phyloP scores from a whole-genome alignment of 768 basidiomycete genomes.

The button mushroom (Agaricus bisporus) region DNA sequence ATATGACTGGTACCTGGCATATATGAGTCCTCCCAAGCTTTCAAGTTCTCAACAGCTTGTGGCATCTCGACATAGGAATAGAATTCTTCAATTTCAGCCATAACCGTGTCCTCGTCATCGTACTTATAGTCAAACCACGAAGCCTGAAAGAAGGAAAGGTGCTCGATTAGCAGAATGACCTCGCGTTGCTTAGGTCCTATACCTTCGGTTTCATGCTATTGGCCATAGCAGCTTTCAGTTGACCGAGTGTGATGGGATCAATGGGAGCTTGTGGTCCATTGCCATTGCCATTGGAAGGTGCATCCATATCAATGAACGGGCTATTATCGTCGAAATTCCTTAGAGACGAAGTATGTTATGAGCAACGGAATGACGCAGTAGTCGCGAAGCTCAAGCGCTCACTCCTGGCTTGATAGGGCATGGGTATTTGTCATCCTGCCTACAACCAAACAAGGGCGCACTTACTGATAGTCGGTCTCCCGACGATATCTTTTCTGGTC shows the following conservation, averaged over 20 bases:
- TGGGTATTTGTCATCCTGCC: constrained; percentile 1
- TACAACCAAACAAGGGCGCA: constrained; percentile 3
- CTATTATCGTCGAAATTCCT: constrained; percentile 6
- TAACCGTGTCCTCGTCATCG: constrained; percentile 92
- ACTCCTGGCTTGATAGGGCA: constrained; percentile 2
- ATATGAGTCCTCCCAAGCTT: constrained; percentile 84
- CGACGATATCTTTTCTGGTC: constrained; percentile 2
- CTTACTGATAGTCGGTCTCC: constrained; percentile 4
- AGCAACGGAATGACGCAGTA: not conserved
- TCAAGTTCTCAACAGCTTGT: constrained; percentile 81
- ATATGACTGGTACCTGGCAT: constrained; percentile 46
- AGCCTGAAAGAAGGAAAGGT: constrained; percentile 45
- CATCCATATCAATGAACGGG: constrained; percentile 10
- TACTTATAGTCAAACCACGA: constrained; percentile 88
- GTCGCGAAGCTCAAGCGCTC: not conserved
- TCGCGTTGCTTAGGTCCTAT: constrained; percentile 15
- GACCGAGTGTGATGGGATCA: constrained; percentile 77
- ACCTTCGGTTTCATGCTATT: constrained; percentile 74
- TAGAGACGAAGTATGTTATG: not conserved
- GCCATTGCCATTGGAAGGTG: constrained; percentile 10
- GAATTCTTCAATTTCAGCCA: constrained; percentile 97
- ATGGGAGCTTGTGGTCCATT: constrained; percentile 33
- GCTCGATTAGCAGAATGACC: not conserved
- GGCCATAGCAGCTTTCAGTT: constrained; percentile 68
- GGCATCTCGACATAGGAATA: constrained; percentile 96